Base-by-base conservation (phyloP, 768 basidiomycete genomes). In the Clavulina sp. region DNA sequence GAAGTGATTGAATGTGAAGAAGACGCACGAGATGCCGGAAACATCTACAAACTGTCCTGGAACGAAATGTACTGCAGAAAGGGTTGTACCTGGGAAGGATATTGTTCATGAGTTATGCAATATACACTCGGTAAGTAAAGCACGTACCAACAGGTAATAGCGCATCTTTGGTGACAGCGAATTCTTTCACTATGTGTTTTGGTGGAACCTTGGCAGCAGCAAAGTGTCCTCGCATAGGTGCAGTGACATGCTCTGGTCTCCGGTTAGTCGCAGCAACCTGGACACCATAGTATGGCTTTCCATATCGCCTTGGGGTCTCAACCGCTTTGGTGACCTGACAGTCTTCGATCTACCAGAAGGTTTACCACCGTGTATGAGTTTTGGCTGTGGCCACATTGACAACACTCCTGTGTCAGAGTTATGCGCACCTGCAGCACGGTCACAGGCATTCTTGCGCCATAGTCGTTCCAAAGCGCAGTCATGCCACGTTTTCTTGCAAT, bases 41-140 rank as follows among this genome's bases (percentile, higher is more conserved):
- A 91, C 84, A 64, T 97, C 93, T 9, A 97, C 87, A 61, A 73
- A 88, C 63, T 99, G 95, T 0, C 95, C 95, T 0, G 95, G 95
- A 5, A 97, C 95, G 60, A 93, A 97, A 64, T 99, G 95, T 40
- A 84, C 73, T 0, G 91, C 88, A 44, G 84, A 89, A 34, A 99
- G 61, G 9, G 78, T 83, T 0, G 92, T 91, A 29, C 93, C 89
- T 92, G 55, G 38, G 19, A 32, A 16, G 1, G 16, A 16, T 16
- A 7, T 7, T 30, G 32, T 31, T 30, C 9, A 2, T 36, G 49
- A 9, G 30, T n/a, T 30, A 53, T 41, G 41, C 21, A 38, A 51
- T 24, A 40, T 24, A 48, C 50, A 23, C 48, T 40, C 9, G 18
- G 29, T 33, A 26, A 7, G 40, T 46, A 26, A 52, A 32, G 53